Evolutionary conservation across 163 green algal species (phyloP).

Genomic region (Scenedesmus sp.): DNA sequence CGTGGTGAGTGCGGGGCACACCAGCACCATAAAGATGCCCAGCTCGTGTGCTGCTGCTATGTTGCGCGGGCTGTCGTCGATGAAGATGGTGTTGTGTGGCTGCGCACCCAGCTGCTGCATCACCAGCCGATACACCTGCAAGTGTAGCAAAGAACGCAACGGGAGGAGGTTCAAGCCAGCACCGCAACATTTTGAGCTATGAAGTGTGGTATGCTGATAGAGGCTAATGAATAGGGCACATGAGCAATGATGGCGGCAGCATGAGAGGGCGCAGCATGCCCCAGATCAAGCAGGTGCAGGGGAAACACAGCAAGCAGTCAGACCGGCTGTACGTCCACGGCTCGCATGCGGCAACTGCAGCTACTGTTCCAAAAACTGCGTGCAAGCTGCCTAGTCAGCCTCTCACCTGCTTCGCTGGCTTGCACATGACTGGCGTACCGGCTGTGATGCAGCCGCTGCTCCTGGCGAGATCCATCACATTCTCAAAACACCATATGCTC

Average conservation of each 20-base stretch:
- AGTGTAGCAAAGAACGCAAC: not conserved
- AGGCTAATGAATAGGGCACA: not conserved
- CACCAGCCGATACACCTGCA: slow-evolving; percentile 68
- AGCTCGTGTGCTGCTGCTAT: slow-evolving; percentile 64
- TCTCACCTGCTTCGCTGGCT: slow-evolving; percentile 63
- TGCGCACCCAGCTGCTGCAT: slow-evolving; percentile 56
- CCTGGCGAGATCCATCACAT: slow-evolving; percentile 66
- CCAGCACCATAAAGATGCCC: slow-evolving; percentile 74
- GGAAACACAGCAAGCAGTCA: slow-evolving; percentile 18
- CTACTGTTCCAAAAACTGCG: no score
- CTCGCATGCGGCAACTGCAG: no score
- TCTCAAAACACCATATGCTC: slow-evolving; percentile 81
- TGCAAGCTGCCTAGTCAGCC: not conserved
- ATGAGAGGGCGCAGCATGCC: no score
- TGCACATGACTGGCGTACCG: slow-evolving; percentile 74
- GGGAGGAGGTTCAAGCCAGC: not conserved
- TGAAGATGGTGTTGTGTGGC: slow-evolving; percentile 63
- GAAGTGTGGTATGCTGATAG: not conserved
- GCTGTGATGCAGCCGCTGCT: slow-evolving; percentile 57
- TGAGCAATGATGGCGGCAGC: not conserved
- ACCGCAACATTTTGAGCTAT: not conserved
- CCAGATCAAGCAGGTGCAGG: not conserved
- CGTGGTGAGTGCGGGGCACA: slow-evolving; percentile 52
- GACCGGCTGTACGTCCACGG: no score
- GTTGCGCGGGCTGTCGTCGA: slow-evolving; percentile 82